Base-by-base conservation (phyloP, 1,284 basidiomycete species). In the Prillingera fragicola region DNA sequence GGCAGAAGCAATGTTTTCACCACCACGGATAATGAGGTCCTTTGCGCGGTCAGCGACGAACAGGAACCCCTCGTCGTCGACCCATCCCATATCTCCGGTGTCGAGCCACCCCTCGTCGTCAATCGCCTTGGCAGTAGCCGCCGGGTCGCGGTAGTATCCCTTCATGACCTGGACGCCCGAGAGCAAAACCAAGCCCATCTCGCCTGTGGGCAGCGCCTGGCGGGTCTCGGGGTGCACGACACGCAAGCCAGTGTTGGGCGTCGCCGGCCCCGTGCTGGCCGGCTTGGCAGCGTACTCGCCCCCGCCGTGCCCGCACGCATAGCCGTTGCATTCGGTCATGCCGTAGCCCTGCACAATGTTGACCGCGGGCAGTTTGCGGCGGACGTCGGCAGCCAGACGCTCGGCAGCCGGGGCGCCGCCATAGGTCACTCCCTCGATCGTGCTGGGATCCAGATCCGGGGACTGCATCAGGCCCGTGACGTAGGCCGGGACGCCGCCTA, bases 21-120 rank as follows among this genome's bases (percentile, higher is more conserved):
- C 67, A 17, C 67, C 67, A 3, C 67, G 62, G 28, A 69, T 67
- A 33, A 69, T 69, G 28, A 69, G 57, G 46, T 69, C 67, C 41
- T 54, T 54, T 13, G 41, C 43, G 15, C 67, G 43, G 46, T 69
- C 67, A 35, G 55, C 52, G 47, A 69, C 60, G 43, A 59, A 60
- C 22, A 69, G 34, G 48, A 60, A 63, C 2, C 60, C 63, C 5
- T 66, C 61, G 14, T 50, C 47, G 38, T 67, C 67, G n/a, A 67
- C 35, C 31, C 35, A 51, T 4, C 52, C 67, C 12, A 61, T 53
- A 56, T 69, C 67, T 9, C 67, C 67, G 13, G 67, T 59, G 50
- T 69, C 59, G 17, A 69, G 50, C 67, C 67, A 69, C 13, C 67
- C 67, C 25, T 67, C 61, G 3, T 24, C n/a, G 42, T 64, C 62